A percentile compares a stretch with the other conserved stretches of the same genome.
Evolutionary conservation across 176 grass and related monocot genomes (phyloP).

Genomic region (Musa schizocarpa): DNA sequence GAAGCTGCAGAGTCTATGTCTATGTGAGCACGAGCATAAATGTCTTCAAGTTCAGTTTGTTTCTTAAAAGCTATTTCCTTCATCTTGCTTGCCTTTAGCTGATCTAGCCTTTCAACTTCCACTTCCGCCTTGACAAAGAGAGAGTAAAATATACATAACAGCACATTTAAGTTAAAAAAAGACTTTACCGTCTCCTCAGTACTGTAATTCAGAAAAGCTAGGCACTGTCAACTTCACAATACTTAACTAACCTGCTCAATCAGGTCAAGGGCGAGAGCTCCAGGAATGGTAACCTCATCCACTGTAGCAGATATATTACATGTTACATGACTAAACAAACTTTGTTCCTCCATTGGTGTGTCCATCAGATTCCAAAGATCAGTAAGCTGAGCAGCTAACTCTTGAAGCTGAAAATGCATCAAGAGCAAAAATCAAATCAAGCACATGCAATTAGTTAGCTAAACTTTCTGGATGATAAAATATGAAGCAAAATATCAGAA

Average conservation of each 20-base stretch:
- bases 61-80: constrained; percentile 91
- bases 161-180: neutral
- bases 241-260: constrained; percentile 55
- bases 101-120: constrained; percentile 87
- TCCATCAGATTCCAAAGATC: constrained; percentile 97
- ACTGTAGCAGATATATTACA: constrained; percentile 55
- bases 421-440: constrained; percentile 9
- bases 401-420: constrained; percentile 60
- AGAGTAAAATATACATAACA: neutral
- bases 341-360: constrained; percentile 36
- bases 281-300: constrained; percentile 61
- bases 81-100: constrained; percentile 82
- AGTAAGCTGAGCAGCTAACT: constrained; percentile 59
- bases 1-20: constrained; percentile 47
- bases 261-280: constrained; percentile 72
- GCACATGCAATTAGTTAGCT: neutral
- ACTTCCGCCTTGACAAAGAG: constrained; percentile 38
- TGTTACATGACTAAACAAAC: constrained; percentile 58
- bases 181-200: neutral
- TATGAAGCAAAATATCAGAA: neutral
- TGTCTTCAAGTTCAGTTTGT: constrained; percentile 87
- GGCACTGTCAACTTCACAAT: neutral
- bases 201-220: neutral
- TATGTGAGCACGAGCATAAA: constrained; percentile 67
- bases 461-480: neutral